These are phyloP conservation scores for Ogataea trehaloabstinens DNA, from an alignment of 805 yeast genomes.

Conservation along the genomic window DNA sequence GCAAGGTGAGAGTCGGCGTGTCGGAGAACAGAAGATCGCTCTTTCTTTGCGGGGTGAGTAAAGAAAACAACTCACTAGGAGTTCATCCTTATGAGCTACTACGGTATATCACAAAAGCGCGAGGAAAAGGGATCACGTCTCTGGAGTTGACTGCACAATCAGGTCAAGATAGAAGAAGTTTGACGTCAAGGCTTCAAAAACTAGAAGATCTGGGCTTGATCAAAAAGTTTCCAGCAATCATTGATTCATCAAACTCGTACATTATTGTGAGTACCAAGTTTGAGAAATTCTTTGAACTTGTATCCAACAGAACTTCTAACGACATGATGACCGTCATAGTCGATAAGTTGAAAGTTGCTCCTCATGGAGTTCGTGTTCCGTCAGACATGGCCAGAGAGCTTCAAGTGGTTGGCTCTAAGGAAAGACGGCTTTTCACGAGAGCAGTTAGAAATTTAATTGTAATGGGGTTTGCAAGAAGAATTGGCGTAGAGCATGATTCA, in stretches of 20 bases:
- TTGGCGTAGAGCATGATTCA: slow-evolving; percentile 26
- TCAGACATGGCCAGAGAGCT: slow-evolving; percentile 61
- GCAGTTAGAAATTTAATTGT: slow-evolving; percentile 51
- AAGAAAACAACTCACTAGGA: slow-evolving; percentile 53
- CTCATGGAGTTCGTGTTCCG: slow-evolving; percentile 58
- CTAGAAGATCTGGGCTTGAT: slow-evolving; percentile 51
- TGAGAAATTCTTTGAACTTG: slow-evolving; percentile 13
- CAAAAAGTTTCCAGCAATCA: slow-evolving; percentile 35
- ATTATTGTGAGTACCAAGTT: slow-evolving; percentile 52
- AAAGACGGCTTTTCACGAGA: slow-evolving; percentile 37
- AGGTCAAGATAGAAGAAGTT: slow-evolving; percentile 69
- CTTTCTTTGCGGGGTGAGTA: slow-evolving; percentile 54
- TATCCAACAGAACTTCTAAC: slow-evolving; percentile 15
- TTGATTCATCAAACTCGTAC: slow-evolving; percentile 52
- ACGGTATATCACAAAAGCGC: slow-evolving; percentile 57
- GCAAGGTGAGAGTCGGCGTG: slow-evolving; percentile 34
- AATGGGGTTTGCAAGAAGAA: slow-evolving; percentile 17
- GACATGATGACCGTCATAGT: slow-evolving; percentile 36
- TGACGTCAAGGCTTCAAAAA: slow-evolving; percentile 59
- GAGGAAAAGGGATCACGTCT: slow-evolving; percentile 57
- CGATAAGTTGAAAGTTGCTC: slow-evolving; percentile 52
- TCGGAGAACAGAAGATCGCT: slow-evolving; percentile 57
- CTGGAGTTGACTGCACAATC: slow-evolving; percentile 54
- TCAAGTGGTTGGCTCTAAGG: slow-evolving; percentile 41
- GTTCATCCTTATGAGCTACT: slow-evolving; percentile 53